Evolutionary conservation across 108 stramenopile species (phyloP).

Genomic region (Skeletonema menzelii): DNA sequence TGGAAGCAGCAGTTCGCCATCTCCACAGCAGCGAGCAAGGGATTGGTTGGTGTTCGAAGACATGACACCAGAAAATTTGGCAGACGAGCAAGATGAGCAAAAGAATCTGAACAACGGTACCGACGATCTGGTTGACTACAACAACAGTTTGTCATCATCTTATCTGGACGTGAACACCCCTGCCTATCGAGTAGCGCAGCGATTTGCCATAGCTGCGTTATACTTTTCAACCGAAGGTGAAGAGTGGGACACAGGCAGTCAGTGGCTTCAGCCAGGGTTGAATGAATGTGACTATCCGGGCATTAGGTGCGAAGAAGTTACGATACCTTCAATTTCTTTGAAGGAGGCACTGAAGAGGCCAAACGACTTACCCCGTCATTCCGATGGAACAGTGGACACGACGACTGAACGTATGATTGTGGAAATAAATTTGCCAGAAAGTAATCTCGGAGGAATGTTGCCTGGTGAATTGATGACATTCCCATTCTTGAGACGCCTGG

Average conservation of each 20-base stretch:
- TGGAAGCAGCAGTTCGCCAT: neutral
- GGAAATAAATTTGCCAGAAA: slow-evolving; percentile 46
- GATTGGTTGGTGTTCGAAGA: slow-evolving; percentile 35
- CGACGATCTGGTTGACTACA: neutral
- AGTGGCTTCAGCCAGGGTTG: slow-evolving; percentile 39
- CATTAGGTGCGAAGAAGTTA: slow-evolving; percentile 30
- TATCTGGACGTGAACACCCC: slow-evolving; percentile 26
- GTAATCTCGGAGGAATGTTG: slow-evolving; percentile 33
- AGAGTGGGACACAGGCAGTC: slow-evolving; percentile 13
- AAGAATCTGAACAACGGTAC: neutral
- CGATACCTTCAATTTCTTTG: slow-evolving; percentile 46
- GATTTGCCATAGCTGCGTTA: slow-evolving; percentile 30
- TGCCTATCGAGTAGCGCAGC: slow-evolving; percentile 45
- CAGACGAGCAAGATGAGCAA: slow-evolving; percentile 25
- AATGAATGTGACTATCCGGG: slow-evolving; percentile 48
- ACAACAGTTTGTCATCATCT: neutral
- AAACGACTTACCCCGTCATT: slow-evolving; percentile 21
- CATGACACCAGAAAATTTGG: slow-evolving; percentile 9
- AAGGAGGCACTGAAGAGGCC: slow-evolving; percentile 22
- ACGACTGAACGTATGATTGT: slow-evolving; percentile 35
- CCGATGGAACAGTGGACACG: slow-evolving; percentile 18
- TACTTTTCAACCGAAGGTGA: slow-evolving; percentile 49
- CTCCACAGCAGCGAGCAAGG: slow-evolving; percentile 34
- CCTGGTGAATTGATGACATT: slow-evolving; percentile 30
- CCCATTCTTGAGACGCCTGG: slow-evolving; percentile 30